phyloP scores from a whole-genome alignment of 1,284 basidiomycete species.

The Malassezia globosa region DNA sequence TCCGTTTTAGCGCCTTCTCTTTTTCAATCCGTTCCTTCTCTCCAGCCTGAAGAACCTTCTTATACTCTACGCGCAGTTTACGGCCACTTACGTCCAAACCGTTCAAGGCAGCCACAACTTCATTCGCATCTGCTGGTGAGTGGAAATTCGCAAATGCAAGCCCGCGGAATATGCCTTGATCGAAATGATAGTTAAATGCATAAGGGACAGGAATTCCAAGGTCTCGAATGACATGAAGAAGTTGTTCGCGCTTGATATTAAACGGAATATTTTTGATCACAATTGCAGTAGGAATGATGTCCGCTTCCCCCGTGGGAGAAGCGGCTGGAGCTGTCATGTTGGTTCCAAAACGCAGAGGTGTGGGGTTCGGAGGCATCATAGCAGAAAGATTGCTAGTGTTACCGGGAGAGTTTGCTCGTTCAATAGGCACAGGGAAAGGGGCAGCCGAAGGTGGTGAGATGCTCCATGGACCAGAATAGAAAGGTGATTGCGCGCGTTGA shows the following conservation, averaged over 20 bases:
- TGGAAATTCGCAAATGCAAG: slow-evolving; percentile 98
- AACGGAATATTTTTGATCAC: slow-evolving; percentile 99
- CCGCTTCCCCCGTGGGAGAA: slow-evolving; percentile 57
- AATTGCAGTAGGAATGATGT: slow-evolving; percentile 95
- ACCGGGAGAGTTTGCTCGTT: not conserved
- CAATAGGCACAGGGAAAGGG: not conserved
- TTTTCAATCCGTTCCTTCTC: slow-evolving; percentile 98
- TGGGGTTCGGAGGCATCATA: not conserved
- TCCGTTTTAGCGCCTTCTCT: slow-evolving; percentile 94
- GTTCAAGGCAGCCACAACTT: slow-evolving; percentile 86
- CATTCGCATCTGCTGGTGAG: slow-evolving; percentile 76
- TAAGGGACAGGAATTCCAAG: slow-evolving; percentile 93
- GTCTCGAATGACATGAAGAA: slow-evolving; percentile 88
- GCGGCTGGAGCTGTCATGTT: not conserved
- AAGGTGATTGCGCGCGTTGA: not conserved
- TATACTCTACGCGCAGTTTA: slow-evolving; percentile 96
- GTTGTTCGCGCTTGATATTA: slow-evolving; percentile 87
- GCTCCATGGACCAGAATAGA: not conserved
- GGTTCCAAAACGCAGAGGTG: slow-evolving; percentile 8
- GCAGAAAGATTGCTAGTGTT: not conserved
- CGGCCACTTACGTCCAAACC: slow-evolving; percentile 87
- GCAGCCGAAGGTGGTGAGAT: not conserved
- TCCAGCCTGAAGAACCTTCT: slow-evolving; percentile 94
- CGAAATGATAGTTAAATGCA: slow-evolving; percentile 66
- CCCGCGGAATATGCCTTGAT: slow-evolving; percentile 73